Conservation (phyloP, 2,329 filamentous ascomycete genomes). For the Venturia carpophila region DNA sequence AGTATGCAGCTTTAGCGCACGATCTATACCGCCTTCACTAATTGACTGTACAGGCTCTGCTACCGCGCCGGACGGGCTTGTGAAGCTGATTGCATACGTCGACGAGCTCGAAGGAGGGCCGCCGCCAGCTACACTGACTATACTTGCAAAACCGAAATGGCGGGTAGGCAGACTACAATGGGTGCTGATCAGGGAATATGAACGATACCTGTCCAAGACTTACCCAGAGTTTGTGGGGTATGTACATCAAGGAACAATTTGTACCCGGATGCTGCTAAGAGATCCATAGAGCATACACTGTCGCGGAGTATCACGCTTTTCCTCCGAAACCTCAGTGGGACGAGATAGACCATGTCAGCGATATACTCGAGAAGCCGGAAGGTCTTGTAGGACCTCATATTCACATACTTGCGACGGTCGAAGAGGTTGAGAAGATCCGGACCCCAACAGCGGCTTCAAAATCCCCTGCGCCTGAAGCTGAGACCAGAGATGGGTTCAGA, state of each 20-base stretch:
- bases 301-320: background rate
- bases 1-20: background rate
- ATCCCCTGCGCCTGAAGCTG: background rate
- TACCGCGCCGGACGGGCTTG: background rate
- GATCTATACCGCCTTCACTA: background rate
- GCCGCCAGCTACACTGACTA: background rate
- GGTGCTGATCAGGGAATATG: background rate
- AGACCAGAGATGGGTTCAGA: background rate
- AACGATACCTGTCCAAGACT: background rate
- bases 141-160: background rate
- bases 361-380: conserved; percentile 8
- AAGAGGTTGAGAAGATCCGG: background rate
- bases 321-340: background rate
- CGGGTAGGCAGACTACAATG: background rate
- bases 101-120: conserved; percentile 6
- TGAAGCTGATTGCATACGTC: background rate
- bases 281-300: background rate
- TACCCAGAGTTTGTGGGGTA: background rate
- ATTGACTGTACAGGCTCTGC: background rate
- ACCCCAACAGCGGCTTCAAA: background rate
- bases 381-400: conserved; percentile 2
- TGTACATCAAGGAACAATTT: background rate
- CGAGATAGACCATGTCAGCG: background rate
- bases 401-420: background rate
- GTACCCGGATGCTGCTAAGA: background rate